phyloP scores from a whole-genome alignment of 2,329 filamentous ascomycete genomes.

The Emmonsiellopsis sp. region DNA sequence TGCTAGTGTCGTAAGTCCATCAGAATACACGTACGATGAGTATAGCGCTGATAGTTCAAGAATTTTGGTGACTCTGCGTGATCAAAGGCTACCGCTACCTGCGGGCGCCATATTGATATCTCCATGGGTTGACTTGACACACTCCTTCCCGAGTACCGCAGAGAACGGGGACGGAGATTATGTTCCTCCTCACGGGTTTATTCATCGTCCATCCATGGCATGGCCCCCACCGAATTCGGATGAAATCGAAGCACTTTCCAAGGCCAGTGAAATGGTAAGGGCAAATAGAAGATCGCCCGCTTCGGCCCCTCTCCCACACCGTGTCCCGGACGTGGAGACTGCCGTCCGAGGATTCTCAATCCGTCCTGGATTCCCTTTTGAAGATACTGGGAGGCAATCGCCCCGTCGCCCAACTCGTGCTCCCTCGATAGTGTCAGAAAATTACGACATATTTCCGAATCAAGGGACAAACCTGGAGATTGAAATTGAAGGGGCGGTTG shows the following conservation, averaged over 20 bases:
- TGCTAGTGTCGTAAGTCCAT: constrained; percentile 55
- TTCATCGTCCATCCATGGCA: constrained; percentile 77
- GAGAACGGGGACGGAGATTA: constrained; percentile 69
- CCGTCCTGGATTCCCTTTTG: not conserved
- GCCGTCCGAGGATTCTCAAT: not conserved
- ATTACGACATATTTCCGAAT: constrained; percentile 8
- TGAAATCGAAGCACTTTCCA: constrained; percentile 47
- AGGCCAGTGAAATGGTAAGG: constrained; percentile 35
- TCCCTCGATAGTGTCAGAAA: not conserved
- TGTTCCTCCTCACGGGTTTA: constrained; percentile 77
- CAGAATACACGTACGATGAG: not conserved
- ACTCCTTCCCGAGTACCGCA: constrained; percentile 87
- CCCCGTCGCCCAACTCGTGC: constrained; percentile 2
- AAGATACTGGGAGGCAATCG: constrained; percentile 1
- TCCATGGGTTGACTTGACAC: constrained; percentile 91
- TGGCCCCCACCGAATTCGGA: constrained; percentile 88
- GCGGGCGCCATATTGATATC: constrained; percentile 86
- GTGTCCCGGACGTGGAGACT: not conserved
- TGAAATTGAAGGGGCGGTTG: constrained; percentile 57
- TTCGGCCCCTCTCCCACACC: not conserved
- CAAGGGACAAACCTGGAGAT: constrained; percentile 48
- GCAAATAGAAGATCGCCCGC: constrained; percentile 7
- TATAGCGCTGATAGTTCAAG: constrained; percentile 24
- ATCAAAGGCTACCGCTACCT: constrained; percentile 73
- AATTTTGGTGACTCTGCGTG: constrained; percentile 69